Conservation (phyloP, 345 rosid genomes). For the Arabidopsis thaliana region TAIR10.1 NC_003074.8:1685001-1685500, state of each 20-base stretch:
- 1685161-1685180: constrained; percentile 47
- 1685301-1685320: constrained; percentile 92
- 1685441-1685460: constrained; percentile 78
- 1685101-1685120: not conserved
- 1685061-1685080: constrained; percentile 23
- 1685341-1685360: constrained; percentile 43
- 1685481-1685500: constrained; percentile 57
- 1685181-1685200: constrained; percentile 16
- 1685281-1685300: constrained; percentile 69
- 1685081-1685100: not conserved
- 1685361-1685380: constrained; percentile 33
- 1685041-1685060: constrained; percentile 13
- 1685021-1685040: constrained; percentile 33
- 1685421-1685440: constrained; percentile 72
- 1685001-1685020: not conserved
- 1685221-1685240: constrained; percentile 23
- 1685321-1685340: constrained; percentile 60
- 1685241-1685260: constrained; percentile 23
- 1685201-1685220: constrained; percentile 16
- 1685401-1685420: constrained; percentile 91
- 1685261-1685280: constrained; percentile 92
- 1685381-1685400: constrained; percentile 58
- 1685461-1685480: constrained; percentile 88
- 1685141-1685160: constrained; percentile 35
- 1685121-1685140: constrained; percentile 10